Conservation (phyloP, 208 protist species). For the Wallacemonas sp. region DNA sequence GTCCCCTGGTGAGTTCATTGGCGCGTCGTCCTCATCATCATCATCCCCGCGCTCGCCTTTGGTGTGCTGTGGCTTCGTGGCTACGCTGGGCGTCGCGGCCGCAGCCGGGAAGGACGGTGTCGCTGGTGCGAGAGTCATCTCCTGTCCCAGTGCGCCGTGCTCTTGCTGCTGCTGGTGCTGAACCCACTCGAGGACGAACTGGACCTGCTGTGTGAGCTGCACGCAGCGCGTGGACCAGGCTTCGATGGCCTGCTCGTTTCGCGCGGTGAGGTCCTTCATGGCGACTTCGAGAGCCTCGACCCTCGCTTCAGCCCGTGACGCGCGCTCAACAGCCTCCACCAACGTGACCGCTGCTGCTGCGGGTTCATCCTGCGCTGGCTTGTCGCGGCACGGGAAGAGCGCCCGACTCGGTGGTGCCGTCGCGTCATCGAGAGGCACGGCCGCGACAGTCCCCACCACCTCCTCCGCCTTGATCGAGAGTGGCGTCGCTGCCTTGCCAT, state of each 20-base stretch:
- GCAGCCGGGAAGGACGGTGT: too few relatives aligned
- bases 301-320: conserved; percentile 28
- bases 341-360: conserved; percentile 13
- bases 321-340: conserved; percentile 19
- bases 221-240: conserved; percentile 22
- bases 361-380: too few relatives aligned
- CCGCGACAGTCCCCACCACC: too few relatives aligned
- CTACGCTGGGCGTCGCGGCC: too few relatives aligned
- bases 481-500: too few relatives aligned
- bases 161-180: neutral
- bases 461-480: too few relatives aligned
- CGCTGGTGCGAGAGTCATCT: too few relatives aligned
- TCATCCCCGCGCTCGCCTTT: too few relatives aligned
- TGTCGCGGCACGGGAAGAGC: too few relatives aligned
- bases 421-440: too few relatives aligned
- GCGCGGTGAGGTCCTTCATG: conserved; percentile 16
- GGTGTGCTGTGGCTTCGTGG: too few relatives aligned
- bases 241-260: conserved; percentile 18
- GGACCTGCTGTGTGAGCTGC: conserved; percentile 27
- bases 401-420: conserved; percentile 16
- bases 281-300: conserved; percentile 32
- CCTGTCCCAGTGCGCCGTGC: too few relatives aligned
- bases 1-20: neutral
- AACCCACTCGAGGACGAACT: conserved; percentile 29
- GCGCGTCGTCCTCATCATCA: conserved; percentile 8